phyloP scores from a whole-genome alignment of 2,329 filamentous ascomycete species.

The Blumeria graminis region DNA sequence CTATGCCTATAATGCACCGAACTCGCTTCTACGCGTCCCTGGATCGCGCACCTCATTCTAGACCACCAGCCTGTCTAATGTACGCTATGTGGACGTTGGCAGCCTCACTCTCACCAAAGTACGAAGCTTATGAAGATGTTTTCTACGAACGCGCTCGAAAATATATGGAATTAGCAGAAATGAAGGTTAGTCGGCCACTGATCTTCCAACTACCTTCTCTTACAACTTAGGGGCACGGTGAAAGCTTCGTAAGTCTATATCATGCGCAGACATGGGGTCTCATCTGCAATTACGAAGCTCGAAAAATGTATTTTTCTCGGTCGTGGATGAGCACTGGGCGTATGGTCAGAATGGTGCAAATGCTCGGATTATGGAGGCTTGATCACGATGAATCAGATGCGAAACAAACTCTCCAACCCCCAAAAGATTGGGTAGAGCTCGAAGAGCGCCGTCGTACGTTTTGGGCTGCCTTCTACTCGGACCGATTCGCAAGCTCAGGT shows the following conservation, averaged over 20 bases:
- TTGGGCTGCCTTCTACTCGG: constrained; percentile 63
- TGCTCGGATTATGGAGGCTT: constrained; percentile 64
- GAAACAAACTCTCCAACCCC: constrained; percentile 48
- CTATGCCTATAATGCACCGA: constrained; percentile 55
- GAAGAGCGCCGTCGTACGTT: constrained; percentile 68
- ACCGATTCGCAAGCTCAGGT: constrained; percentile 67
- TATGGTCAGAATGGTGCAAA: constrained; percentile 45
- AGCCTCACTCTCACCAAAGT: constrained; percentile 46
- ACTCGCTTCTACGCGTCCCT: constrained; percentile 52
- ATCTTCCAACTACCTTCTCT: neutral
- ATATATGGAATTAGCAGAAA: constrained; percentile 63
- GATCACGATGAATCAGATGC: constrained; percentile 41
- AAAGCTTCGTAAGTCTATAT: constrained; percentile 52
- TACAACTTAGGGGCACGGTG: constrained; percentile 37
- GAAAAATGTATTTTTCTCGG: constrained; percentile 60
- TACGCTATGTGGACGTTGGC: constrained; percentile 79
- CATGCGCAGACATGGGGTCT: constrained; percentile 65
- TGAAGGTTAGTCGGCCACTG: constrained; percentile 29
- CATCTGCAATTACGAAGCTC: constrained; percentile 58
- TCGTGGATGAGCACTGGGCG: constrained; percentile 63
- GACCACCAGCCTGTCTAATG: constrained; percentile 59
- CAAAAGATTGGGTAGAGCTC: constrained; percentile 57
- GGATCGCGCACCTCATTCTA: constrained; percentile 44
- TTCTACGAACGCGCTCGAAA: constrained; percentile 67
- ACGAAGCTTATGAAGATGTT: constrained; percentile 43